Conservation (phyloP, 441 rosid species). For the Populus hybrid region DNA sequence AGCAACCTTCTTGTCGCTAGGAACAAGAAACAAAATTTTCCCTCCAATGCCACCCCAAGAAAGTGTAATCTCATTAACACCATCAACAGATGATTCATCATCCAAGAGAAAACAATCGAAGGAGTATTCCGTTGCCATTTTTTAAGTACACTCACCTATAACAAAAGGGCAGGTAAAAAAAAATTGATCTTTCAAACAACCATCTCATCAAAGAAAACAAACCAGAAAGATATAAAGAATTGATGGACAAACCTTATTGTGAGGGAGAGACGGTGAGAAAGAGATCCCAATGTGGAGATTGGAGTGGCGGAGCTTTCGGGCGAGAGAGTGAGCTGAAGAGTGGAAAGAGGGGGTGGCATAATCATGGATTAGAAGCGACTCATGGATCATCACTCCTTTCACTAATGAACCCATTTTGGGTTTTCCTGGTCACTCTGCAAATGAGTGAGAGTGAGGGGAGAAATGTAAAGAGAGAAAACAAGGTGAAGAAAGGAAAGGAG, state of each 20-base stretch:
- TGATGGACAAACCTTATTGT: constrained; percentile 34
- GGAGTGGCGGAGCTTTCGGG: constrained; percentile 55
- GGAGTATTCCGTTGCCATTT: constrained; percentile 37
- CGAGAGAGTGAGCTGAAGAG: constrained; percentile 36
- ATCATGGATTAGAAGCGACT: constrained; percentile 34
- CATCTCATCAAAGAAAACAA: neutral
- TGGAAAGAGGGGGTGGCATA: constrained; percentile 15
- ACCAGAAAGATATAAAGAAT: neutral
- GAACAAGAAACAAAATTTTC: constrained; percentile 42
- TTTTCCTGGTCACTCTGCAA: neutral
- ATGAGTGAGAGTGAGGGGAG: neutral
- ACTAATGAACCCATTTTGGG: constrained; percentile 29
- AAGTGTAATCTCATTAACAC: constrained; percentile 25
- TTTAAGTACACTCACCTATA: constrained; percentile 45
- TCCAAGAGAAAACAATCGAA: constrained; percentile 41
- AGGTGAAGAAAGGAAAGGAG: neutral
- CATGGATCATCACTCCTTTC: constrained; percentile 49
- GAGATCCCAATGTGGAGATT: constrained; percentile 54
- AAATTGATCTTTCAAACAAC: neutral
- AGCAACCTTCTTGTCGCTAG: constrained; percentile 27
- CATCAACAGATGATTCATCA: constrained; percentile 25
- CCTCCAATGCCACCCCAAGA: constrained; percentile 44
- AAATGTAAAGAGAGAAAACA: neutral
- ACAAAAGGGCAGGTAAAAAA: neutral
- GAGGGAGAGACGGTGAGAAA: constrained; percentile 35